These are phyloP conservation scores for Arabidopsis suecica DNA, from an alignment of 345 rosid species.

Conservation along the genomic window DNA sequence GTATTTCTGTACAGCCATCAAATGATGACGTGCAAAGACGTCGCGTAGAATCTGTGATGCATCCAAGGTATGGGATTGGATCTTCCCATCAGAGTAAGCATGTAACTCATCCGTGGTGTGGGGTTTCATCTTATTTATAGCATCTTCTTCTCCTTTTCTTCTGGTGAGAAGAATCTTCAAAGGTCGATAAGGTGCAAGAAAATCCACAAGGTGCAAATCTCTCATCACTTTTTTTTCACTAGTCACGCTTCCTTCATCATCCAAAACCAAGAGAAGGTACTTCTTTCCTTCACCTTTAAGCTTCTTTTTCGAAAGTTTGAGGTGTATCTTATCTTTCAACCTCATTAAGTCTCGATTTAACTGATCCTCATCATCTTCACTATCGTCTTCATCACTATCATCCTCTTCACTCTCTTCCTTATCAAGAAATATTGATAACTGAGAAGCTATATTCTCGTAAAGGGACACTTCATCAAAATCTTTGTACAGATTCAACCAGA, in stretches of 20 bases:
- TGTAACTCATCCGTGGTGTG: background rate
- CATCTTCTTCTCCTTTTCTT: background rate
- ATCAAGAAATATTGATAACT: background rate
- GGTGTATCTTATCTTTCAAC: background rate
- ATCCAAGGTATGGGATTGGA: background rate
- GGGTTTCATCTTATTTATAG: background rate
- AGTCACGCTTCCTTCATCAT: background rate
- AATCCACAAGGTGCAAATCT: background rate
- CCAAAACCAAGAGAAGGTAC: background rate
- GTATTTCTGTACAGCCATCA: background rate
- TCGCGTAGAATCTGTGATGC: background rate
- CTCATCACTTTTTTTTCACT: background rate
- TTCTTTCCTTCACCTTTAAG: background rate
- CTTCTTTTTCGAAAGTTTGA: background rate
- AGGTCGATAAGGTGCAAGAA: background rate
- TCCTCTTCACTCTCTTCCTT: constrained; percentile 2
- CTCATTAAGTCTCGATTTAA: background rate
- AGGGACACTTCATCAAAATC: background rate
- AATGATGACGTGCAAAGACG: background rate
- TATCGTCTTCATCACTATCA: background rate
- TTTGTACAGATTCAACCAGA: background rate
- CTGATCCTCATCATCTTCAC: constrained; percentile 1
- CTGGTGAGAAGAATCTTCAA: background rate
- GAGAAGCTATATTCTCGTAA: constrained; percentile 1
- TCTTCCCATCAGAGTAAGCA: background rate